Evolutionary conservation across 129 eudicot genomes (phyloP), one percentile per base, ranked within the genome.

Genomic region (Flaveria brownii): DNA sequence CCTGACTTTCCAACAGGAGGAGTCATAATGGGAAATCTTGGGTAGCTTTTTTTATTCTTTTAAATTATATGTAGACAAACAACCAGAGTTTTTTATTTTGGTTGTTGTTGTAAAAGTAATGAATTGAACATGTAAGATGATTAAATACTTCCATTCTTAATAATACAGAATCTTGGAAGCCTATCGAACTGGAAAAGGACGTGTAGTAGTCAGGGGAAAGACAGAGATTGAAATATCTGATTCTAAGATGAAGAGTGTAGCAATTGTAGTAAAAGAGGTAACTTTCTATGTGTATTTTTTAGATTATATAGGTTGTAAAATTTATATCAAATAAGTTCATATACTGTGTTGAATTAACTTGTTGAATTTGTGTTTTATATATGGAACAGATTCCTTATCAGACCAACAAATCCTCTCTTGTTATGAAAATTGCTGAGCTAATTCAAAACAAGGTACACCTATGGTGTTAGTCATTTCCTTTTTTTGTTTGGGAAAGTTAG

Each of bases 1-100:
- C 98, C 98, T 49, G 98, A 94, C 84, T 94, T 94, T 67, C 98
- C 98, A 22, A 94, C 98, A 78, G 98, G 98, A 79, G 98, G 98
- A 70, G 56, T 88, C 72, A 87, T 94, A 66, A 94, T 94, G 97
- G 98, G 98, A 74, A 94, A 84, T 68, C 69, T 64, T 50, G 98
- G 98, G 97, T 94, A 84, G 59, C 10, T 72, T 12, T 18, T 59
- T 16, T 4, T 51, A 72, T 86, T 77, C 51, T 61, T 14, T 10
- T 45, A 22, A 56, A 1, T 56, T 11, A 1, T 11, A 60, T 28
- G 45, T 15, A 33, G 30, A 33, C n/a, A 46, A 66, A 22, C 2
- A 9, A 36, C 62, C 13, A 10, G 62, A 15, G 6, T 49, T 49
- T 39, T 15, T 23, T 36, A 20, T 20, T 7, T 33, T 77, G 57